Conservation (phyloP, 352 stramenopile genomes). For the Pythium vanterpoolii region DNA sequence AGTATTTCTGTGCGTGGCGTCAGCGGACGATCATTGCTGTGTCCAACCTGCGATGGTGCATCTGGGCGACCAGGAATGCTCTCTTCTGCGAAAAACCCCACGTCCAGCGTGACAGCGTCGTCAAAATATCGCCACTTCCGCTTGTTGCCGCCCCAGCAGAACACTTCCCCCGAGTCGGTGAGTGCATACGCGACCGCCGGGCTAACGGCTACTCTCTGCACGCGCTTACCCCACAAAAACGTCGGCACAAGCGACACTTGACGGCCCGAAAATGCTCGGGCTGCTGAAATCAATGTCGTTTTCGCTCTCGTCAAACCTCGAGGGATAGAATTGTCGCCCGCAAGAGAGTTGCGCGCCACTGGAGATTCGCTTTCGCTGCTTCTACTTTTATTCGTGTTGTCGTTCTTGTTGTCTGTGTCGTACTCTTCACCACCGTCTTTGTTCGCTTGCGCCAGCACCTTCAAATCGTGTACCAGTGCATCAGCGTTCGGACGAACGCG, state of each 20-base stretch:
- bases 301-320: constrained; percentile 21
- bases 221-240: constrained; percentile 72
- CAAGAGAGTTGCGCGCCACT: not conserved
- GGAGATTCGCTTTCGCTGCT: not conserved
- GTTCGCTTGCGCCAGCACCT: constrained; percentile 9
- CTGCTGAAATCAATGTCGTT: constrained; percentile 37
- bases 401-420: not conserved
- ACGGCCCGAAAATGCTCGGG: constrained; percentile 40
- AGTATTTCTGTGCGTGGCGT: constrained; percentile 66
- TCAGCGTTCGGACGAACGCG: constrained; percentile 41
- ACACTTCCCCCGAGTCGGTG: constrained; percentile 65
- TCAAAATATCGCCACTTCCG: constrained; percentile 75
- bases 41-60: not conserved
- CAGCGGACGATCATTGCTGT: constrained; percentile 22
- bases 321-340: not conserved
- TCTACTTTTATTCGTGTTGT: not conserved
- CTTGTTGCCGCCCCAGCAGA: constrained; percentile 76
- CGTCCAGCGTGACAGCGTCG: constrained; percentile 22
- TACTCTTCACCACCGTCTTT: not conserved
- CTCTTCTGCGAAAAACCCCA: not conserved
- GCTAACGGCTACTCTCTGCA: constrained; percentile 51
- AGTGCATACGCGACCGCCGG: constrained; percentile 54
- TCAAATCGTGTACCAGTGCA: constrained; percentile 4
- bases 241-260: constrained; percentile 63
- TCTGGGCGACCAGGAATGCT: not conserved